These are phyloP conservation scores for Sugiyamaella japonica DNA, from an alignment of 1,139 yeast genomes.

Conservation along the genomic window DNA sequence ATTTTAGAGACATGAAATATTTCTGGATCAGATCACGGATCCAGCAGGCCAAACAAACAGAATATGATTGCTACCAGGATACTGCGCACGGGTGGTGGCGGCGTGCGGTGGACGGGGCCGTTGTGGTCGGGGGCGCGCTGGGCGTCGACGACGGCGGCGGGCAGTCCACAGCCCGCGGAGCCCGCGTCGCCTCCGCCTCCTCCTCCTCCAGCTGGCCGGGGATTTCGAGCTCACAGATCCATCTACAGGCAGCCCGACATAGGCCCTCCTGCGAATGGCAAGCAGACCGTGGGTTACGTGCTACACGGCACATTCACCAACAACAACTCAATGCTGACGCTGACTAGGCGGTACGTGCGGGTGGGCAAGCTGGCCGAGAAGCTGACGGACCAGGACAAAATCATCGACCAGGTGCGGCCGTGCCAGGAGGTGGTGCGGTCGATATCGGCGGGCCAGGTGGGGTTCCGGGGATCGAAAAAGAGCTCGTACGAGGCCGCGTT, in stretches of 20 bases:
- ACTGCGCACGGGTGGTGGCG: background rate
- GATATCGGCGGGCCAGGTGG: slow-evolving; percentile 47
- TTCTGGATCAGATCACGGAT: no score
- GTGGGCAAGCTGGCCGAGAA: slow-evolving; percentile 41
- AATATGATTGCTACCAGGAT: background rate
- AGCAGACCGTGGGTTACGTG: slow-evolving; percentile 55
- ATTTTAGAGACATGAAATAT: background rate
- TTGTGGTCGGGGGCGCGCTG: no score
- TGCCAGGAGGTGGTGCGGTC: slow-evolving; percentile 74
- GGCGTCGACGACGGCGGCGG: background rate
- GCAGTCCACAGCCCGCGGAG: background rate
- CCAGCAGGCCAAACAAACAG: background rate
- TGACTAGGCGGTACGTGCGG: slow-evolving; percentile 64
- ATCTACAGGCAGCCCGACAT: background rate
- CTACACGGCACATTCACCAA: slow-evolving; percentile 74
- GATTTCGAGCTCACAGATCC: slow-evolving; percentile 15
- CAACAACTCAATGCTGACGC: slow-evolving; percentile 80
- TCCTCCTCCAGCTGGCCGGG: slow-evolving; percentile 9
- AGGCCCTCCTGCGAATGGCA: slow-evolving; percentile 26
- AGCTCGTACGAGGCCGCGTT: slow-evolving; percentile 95
- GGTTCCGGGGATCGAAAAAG: slow-evolving; percentile 52
- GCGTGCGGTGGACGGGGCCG: background rate
- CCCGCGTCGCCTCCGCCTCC: background rate
- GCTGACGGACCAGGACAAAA: slow-evolving; percentile 65
- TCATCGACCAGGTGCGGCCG: slow-evolving; percentile 72